A percentile compares a stretch with the other conserved stretches of the same genome.
Conservation (phyloP, 1,284 basidiomycete species). For the Cutaneotrichosporon sp. region DNA sequence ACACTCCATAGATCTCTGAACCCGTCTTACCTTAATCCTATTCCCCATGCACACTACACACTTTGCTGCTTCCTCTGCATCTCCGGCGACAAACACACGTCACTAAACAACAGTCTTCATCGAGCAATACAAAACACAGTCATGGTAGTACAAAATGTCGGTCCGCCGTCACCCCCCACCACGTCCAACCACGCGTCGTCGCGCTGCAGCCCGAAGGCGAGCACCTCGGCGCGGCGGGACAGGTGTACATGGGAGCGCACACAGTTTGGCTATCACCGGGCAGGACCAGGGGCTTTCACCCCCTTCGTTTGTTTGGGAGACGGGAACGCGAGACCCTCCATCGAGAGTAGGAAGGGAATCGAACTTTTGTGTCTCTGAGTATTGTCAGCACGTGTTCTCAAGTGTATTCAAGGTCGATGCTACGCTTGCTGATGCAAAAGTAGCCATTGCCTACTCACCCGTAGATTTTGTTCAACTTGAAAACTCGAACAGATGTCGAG, state of each 20-base stretch:
- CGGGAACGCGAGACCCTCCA: conserved; percentile 48
- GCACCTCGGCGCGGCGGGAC: conserved; percentile 16
- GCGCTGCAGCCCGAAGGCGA: conserved; percentile 21
- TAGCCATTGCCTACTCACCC: conserved; percentile 24
- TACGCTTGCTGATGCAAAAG: background rate
- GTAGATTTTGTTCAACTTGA: conserved; percentile 33
- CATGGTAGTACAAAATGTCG: conserved; percentile 12
- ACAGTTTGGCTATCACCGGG: conserved; percentile 39
- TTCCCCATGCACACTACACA: background rate
- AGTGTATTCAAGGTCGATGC: background rate
- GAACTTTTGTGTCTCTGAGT: conserved; percentile 47
- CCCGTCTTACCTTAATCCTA: background rate
- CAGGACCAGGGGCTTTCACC: conserved; percentile 9
- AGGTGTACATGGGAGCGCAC: conserved; percentile 7
- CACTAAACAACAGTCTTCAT: background rate
- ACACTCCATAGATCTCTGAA: background rate
- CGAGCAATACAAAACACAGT: background rate
- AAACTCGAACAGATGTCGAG: background rate
- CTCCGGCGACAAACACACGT: background rate
- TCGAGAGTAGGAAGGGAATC: conserved; percentile 43
- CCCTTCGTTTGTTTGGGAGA: conserved; percentile 36
- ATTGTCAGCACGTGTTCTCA: background rate
- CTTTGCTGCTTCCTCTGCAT: background rate
- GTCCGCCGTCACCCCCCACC: conserved; percentile 22
- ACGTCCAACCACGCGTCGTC: conserved; percentile 19